These are phyloP conservation scores for Paspalum vaginatum DNA, from an alignment of 176 grass and related monocot genomes.

Conservation along the genomic window DNA sequence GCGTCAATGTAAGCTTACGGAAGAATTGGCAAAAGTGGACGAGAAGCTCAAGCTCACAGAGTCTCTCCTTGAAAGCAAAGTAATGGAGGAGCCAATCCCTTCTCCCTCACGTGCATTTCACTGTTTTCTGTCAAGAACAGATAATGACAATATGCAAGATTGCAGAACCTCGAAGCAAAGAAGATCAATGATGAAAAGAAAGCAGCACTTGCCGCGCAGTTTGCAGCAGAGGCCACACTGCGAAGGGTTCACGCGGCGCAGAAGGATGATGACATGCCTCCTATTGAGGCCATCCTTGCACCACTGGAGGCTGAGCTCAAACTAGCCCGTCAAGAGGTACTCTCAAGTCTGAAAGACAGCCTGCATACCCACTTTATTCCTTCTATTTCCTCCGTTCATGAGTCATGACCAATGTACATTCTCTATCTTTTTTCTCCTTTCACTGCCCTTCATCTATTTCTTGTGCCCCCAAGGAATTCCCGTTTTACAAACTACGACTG, in stretches of 20 bases:
- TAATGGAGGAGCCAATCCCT: conserved; percentile 27
- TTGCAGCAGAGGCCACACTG: conserved; percentile 93
- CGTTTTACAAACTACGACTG: background rate
- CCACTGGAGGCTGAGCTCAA: conserved; percentile 96
- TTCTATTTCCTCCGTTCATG: conserved; percentile 6
- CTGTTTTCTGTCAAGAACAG: background rate
- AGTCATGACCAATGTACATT: background rate
- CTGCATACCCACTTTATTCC: conserved; percentile 8
- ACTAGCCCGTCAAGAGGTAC: conserved; percentile 81
- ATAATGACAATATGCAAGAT: background rate
- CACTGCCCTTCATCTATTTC: background rate
- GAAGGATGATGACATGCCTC: conserved; percentile 97
- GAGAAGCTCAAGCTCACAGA: conserved; percentile 94
- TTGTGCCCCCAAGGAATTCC: background rate
- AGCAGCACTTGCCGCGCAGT: conserved; percentile 85
- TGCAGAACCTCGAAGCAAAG: conserved; percentile 94
- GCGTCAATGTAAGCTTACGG: conserved; percentile 81
- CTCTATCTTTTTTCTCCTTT: background rate
- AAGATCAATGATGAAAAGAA: conserved; percentile 97
- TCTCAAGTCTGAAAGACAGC: background rate
- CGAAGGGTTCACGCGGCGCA: conserved; percentile 96
- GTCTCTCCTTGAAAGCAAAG: conserved; percentile 90
- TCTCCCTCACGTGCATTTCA: conserved; percentile 9
- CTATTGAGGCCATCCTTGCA: conserved; percentile 96
- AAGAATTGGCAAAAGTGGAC: conserved; percentile 92